Evolutionary conservation across 2,329 filamentous ascomycete genomes (phyloP), one percentile per base, ranked within the genome.

Genomic region (Monosporascus sp.): DNA sequence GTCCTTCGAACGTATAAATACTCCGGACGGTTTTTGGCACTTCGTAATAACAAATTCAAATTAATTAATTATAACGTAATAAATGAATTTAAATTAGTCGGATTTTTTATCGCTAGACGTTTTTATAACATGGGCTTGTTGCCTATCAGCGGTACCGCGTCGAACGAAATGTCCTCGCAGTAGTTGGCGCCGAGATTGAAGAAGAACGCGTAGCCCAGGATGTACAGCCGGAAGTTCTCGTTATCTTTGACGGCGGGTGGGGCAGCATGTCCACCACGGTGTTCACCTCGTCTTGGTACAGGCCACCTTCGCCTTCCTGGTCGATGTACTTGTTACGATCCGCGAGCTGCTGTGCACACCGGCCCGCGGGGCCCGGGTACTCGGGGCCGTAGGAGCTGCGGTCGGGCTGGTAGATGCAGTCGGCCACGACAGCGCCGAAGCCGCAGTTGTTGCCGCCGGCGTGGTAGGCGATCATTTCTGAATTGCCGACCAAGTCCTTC

Each of bases 401-500:
- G 24, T 15, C 15, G 43, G 54, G 54, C 48, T 56, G 54, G 48
- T 56, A 56, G 24, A 56, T 53, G 46, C 54, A 56, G 37, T 43
- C 44, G 7, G 7, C 28, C 11, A 51, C 54, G 20, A 53, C 43
- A 24, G 20, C 35, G 37, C 54, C 51, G 24, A 56, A 56, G n/a
- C 48, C 54, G 37, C 47, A 50, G 51, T 56, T 49, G 46, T 56
- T 53, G 18, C 54, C 54, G 41, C 54, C 54, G 26, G 52, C 48
- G 20, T 54, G 52, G 43, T 54, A 54, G 18, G 52, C 51, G 35
- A 54, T 54, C 48, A 54, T 54, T 28, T 54, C 49, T 31, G 52
- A 49, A 37, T 31, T 54, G 7, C 52, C 52, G 17, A 54, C 52
- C 43, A 48, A 43, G 37, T 26, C 18, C 49, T 51, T 54, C 44